Conservation (phyloP, 495 filamentous ascomycete species). For the Aspergillus egyptiacus region DNA sequence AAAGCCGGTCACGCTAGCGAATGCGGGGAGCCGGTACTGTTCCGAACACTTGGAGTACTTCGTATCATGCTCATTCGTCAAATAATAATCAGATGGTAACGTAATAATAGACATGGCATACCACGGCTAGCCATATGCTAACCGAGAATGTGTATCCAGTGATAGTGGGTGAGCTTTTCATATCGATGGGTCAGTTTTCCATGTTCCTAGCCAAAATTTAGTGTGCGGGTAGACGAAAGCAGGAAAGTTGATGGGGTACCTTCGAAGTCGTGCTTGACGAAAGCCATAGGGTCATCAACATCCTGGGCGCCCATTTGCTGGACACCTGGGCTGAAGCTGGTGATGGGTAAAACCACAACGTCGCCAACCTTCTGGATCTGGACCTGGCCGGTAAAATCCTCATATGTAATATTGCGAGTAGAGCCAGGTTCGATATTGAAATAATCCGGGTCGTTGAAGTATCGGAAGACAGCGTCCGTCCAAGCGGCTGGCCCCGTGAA, state of each 20-base stretch:
- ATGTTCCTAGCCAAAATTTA: slow-evolving; percentile 52
- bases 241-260: slow-evolving; percentile 47
- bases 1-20: not conserved
- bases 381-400: slow-evolving; percentile 84
- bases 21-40: not conserved
- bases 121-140: not conserved
- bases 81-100: not conserved
- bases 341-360: slow-evolving; percentile 90
- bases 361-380: slow-evolving; percentile 81
- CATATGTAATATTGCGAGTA: slow-evolving; percentile 70
- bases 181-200: slow-evolving; percentile 59
- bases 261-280: slow-evolving; percentile 95
- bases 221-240: not conserved
- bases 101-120: not conserved
- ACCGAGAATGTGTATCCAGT: not conserved
- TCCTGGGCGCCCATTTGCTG: slow-evolving; percentile 91
- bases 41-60: no score
- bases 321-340: slow-evolving; percentile 93
- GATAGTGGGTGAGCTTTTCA: not conserved
- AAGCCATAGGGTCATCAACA: slow-evolving; percentile 90
- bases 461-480: slow-evolving; percentile 89
- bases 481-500: slow-evolving; percentile 93
- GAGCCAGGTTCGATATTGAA: slow-evolving; percentile 70
- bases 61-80: not conserved
- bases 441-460: slow-evolving; percentile 86